Conservation (phyloP, 2,329 filamentous ascomycete genomes). For the Dothideomycetidae sp. region DNA sequence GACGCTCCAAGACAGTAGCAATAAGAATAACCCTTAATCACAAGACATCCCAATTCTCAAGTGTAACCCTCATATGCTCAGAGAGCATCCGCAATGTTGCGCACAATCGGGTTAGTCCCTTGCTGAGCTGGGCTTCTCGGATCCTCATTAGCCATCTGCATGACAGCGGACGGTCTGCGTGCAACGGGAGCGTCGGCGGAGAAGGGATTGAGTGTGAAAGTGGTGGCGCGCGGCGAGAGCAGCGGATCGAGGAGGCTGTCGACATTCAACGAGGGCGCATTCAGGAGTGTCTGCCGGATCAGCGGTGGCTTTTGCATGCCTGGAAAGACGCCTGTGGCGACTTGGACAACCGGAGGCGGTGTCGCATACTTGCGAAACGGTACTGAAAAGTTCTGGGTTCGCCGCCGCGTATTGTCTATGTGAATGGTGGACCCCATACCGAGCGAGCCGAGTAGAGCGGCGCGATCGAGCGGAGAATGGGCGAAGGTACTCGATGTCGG, state of each 20-base stretch:
- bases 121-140: slow-evolving; percentile 62
- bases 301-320: slow-evolving; percentile 21
- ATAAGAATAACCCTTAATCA: too few relatives aligned
- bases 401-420: slow-evolving; percentile 6
- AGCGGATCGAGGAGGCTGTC: slow-evolving; percentile 36
- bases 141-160: slow-evolving; percentile 44
- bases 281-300: slow-evolving; percentile 14
- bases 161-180: slow-evolving; percentile 34
- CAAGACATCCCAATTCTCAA: too few relatives aligned
- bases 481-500: slow-evolving; percentile 29
- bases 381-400: slow-evolving; percentile 7
- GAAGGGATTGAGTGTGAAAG: slow-evolving; percentile 57
- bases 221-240: slow-evolving; percentile 57
- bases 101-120: slow-evolving; percentile 59
- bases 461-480: slow-evolving; percentile 22
- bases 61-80: slow-evolving; percentile 27
- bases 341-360: slow-evolving; percentile 1
- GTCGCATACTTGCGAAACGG: slow-evolving; percentile 6
- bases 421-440: slow-evolving; percentile 22
- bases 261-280: not conserved
- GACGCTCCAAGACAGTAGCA: too few relatives aligned
- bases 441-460: slow-evolving; percentile 21
- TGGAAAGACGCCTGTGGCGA: slow-evolving; percentile 14
- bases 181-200: slow-evolving; percentile 26
- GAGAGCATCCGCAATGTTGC: slow-evolving; percentile 65